Base-by-base conservation (phyloP, 176 grass and related monocot genomes). In the Hordeum marinum region DNA sequence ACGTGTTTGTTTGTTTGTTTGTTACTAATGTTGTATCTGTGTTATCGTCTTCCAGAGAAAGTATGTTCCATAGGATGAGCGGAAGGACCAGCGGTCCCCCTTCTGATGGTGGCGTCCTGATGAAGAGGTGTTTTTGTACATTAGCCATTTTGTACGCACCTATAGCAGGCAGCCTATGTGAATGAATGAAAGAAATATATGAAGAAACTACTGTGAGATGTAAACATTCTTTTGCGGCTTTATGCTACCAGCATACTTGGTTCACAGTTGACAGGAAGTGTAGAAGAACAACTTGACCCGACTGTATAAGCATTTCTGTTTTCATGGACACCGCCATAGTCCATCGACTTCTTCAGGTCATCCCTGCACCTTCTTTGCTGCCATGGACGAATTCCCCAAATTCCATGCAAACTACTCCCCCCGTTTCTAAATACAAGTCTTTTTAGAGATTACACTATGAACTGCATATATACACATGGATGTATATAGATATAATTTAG, bases 11-110 rank as follows among this genome's bases (percentile, higher is more conserved):
- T 26, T 76, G 11, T 14, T 46, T 46, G 57, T 23, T n/a, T 59
- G 5, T n/a, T 63, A 9, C 74, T 86, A 66, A 87, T n/a, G 20
- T 8, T 6, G 4, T 73, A 26, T 63, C 31, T 80, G 9, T 72
- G 21, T 23, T 18, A 7, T 52, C 9, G 13, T 12, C 27, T 70
- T 54, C 11, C 87, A 92, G 90, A 92, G 68, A 92, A 89, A 89
- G 80, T 92, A 0, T 92, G 90, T 84, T 92, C 90, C 1, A 42
- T 69, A 4, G 83, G 83, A 23, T 92, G 79, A 92, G 48, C 13
- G 1, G 21, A 89, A 79, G 31, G 50, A 12, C 1, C 61, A 9
- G 27, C 45, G 32, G 27, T 31, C 60, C 26, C 26, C 32, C 25
- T 59, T 52, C 21, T 45, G 58, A 26, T 7, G 32, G 32, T 8